Percentiles rank a stretch among this genome's conserved stretches.
phyloP scores from a whole-genome alignment of 2,329 filamentous ascomycete genomes.

The Sclerotinia sclerotiorum region DNA sequence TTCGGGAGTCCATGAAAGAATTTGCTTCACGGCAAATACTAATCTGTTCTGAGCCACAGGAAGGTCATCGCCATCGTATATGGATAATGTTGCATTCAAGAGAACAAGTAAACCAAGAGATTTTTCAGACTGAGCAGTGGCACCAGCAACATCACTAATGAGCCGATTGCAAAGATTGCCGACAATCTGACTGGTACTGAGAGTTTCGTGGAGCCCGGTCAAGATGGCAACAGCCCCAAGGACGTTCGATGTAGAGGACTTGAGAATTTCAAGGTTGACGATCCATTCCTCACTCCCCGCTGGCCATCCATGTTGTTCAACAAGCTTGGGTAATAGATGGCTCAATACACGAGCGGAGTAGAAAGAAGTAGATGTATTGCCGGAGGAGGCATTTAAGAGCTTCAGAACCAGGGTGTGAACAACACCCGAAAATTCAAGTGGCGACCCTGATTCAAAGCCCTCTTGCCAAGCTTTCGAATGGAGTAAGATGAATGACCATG shows the following conservation, averaged over 20 bases:
- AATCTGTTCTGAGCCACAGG: constrained; percentile 54
- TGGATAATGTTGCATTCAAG: constrained; percentile 52
- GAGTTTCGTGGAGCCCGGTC: constrained; percentile 51
- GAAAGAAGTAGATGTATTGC: constrained; percentile 47
- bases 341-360: constrained; percentile 56
- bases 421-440: constrained; percentile 41
- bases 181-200: constrained; percentile 48
- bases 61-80: constrained; percentile 54
- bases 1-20: constrained; percentile 68
- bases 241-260: constrained; percentile 48
- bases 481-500: constrained; percentile 29
- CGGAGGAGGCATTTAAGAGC: constrained; percentile 47
- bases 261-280: constrained; percentile 48
- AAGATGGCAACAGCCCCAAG: constrained; percentile 53
- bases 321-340: constrained; percentile 50
- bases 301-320: constrained; percentile 49
- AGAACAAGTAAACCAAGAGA: constrained; percentile 53
- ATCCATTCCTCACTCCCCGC: constrained; percentile 51
- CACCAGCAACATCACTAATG: constrained; percentile 59
- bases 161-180: constrained; percentile 59
- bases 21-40: constrained; percentile 76
- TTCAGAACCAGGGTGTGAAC: constrained; percentile 47
- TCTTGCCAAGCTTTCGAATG: constrained; percentile 49
- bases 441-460: background rate
- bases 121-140: constrained; percentile 46